Base-by-base conservation (phyloP, 768 basidiomycete genomes). In the Leccinum truebloodii region DNA sequence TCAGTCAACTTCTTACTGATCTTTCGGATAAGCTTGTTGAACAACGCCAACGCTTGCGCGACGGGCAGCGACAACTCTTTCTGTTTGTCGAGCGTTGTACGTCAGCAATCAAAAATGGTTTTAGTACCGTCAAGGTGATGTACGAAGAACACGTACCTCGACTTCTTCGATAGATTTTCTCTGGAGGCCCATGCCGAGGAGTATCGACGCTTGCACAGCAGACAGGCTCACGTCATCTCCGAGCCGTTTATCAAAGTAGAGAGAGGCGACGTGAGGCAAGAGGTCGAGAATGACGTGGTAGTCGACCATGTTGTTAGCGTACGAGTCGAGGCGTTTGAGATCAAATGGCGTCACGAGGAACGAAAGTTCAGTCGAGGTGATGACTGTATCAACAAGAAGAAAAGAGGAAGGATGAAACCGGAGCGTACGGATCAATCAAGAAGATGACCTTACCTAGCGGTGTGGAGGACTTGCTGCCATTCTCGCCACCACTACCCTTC, bases 261-360 rank as follows among this genome's bases (percentile, higher is more conserved):
- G 79, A n/a, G 82, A 76, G 3, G 94, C 86, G 39, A 94, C 76
- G 1, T 79, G 83, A 0, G 97, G 96, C 16, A 99, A 81, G 26
- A 98, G 80, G 73, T 99, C 97, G 44, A 98, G 81, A 59, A 98
- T 85, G 66, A 96, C 94, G 71, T 98, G 97, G 68, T 96, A 98
- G 74, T 98, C 97, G 46, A 98, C 82, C 86, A 90, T 88, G 71
- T 94, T 94, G 73, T 97, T 95, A 1, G 94, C 90, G 65, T 99
- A 99, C 6, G 96, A 92, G 67, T 95, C 91, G 14, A 99, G 82
- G 1, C 97, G 89, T 73, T 98, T 98, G 67, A 98, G 81, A 74
- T 98, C 97, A 72, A 96, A 98, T 0, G 97, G 94, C 0, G 93
- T 88, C 58, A 95, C 72, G 7, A 90, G 71, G 52, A 88, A 77